Base-by-base conservation (phyloP, 768 basidiomycete species). In the Psilocybe sp. region DNA sequence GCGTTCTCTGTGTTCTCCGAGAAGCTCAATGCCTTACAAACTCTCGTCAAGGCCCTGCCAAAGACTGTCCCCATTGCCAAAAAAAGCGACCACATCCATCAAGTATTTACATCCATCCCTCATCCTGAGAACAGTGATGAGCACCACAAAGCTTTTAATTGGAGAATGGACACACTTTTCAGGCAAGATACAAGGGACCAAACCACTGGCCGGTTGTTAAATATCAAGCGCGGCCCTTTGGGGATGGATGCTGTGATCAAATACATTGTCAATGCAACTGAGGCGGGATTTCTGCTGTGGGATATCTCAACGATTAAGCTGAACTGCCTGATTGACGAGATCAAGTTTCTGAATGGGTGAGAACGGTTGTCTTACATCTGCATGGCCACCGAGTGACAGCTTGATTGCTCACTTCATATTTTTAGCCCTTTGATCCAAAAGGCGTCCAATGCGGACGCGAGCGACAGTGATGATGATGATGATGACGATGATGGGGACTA, bases 91-190 rank as follows among this genome's bases (percentile, higher is more conserved):
- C 28, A 20, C n/a, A 57, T 60, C 11, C 31, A 8, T 23, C 19
- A 39, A 12, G 46, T 57, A 7, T 60, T 60, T 43, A 18, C 36
- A 13, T 38, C 23, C 7, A 50, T 57, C 15, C 47, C 59, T 6
- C 40, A 44, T 12, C 44, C 50, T 28, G 31, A 45, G 0, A 32
- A 51, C 32, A 13, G 23, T 12, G 33, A 33, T 6, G 56, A 52
- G 12, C 35, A 44, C 18, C 54, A 49, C 44, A 41, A 44, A n/a
- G 43, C 51, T 13, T 57, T 57, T 37, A 53, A 57, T 31, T 33
- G 46, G 10, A 45, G 56, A 13, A 51, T 57, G 49, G 48, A 54
- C 40, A 23, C 37, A 7, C 41, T 57, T 7, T 57, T 57, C 31
- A 44, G 53, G 8, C 20, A 53, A 37, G 56, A 53, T 43, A n/a